Percentiles rank a stretch among this genome's conserved stretches.
Evolutionary conservation across 139 green algal genomes (phyloP).

Genomic region (Ettlia oleoabundans): DNA sequence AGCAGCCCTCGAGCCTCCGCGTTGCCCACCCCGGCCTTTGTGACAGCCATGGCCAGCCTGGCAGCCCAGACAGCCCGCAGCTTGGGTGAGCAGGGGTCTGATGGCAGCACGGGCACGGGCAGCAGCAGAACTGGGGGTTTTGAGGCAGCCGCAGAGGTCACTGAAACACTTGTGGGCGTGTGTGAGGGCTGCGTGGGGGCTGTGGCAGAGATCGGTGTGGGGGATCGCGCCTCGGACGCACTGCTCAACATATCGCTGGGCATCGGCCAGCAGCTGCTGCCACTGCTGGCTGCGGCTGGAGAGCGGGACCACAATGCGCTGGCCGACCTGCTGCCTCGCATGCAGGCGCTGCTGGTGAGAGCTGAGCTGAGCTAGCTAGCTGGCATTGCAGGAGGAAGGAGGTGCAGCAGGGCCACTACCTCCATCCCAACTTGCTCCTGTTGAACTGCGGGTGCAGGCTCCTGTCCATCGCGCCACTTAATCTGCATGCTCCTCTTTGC

Average conservation of each 20-base stretch:
- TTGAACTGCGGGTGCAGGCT: too few relatives aligned
- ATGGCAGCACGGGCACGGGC: background rate
- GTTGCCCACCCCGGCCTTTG: conserved; percentile 13
- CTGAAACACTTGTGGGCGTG: conserved; percentile 12
- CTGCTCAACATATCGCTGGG: conserved; percentile 16
- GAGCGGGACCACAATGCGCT: background rate
- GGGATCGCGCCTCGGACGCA: conserved; percentile 12
- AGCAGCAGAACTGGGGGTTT: background rate
- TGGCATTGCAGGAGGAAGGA: background rate
- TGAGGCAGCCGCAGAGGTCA: background rate
- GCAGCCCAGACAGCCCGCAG: conserved; percentile 7
- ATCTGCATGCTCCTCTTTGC: too few relatives aligned
- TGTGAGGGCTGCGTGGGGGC: conserved; percentile 21
- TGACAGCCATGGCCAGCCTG: background rate
- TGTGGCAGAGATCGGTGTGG: conserved; percentile 21
- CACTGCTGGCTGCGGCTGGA: background rate
- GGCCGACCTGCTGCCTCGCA: conserved; percentile 21
- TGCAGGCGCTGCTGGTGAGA: conserved; percentile 33
- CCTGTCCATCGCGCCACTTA: too few relatives aligned
- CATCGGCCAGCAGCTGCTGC: background rate
- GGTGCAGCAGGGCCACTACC: background rate
- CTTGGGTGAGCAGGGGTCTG: conserved; percentile 7
- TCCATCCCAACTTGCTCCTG: too few relatives aligned
- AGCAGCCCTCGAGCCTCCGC: conserved; percentile 22
- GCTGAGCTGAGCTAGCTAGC: too few relatives aligned